phyloP scores from a whole-genome alignment of 306 rosid genomes.

The Lagenaria siceraria region DNA sequence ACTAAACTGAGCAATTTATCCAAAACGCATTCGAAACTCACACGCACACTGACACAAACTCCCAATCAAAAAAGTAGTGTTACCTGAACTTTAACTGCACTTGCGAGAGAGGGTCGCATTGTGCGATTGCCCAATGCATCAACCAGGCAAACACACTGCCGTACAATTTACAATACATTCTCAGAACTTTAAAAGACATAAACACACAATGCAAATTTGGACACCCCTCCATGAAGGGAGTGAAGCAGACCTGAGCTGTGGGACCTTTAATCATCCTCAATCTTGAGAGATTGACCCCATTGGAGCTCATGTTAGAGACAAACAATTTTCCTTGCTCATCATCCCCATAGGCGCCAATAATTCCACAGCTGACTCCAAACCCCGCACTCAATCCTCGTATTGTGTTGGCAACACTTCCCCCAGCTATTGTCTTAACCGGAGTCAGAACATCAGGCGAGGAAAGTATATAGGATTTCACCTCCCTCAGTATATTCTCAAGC shows the following conservation, averaged over 20 bases:
- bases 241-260: conserved; percentile 69
- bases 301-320: conserved; percentile 56
- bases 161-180: conserved; percentile 10
- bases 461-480: conserved; percentile 32
- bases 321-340: conserved; percentile 73
- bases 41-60: neutral
- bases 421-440: conserved; percentile 58
- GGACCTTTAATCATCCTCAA: conserved; percentile 59
- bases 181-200: conserved; percentile 6
- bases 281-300: conserved; percentile 59
- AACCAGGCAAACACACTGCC: conserved; percentile 94
- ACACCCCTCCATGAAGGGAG: neutral
- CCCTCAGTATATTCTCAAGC: conserved; percentile 43
- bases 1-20: neutral
- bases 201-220: conserved; percentile 1
- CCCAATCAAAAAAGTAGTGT: neutral
- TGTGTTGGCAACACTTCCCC: conserved; percentile 91
- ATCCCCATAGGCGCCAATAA: conserved; percentile 79
- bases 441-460: conserved; percentile 17
- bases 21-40: neutral
- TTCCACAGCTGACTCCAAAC: conserved; percentile 62
- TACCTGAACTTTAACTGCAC: conserved; percentile 84
- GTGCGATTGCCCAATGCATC: conserved; percentile 77
- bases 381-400: conserved; percentile 67
- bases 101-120: conserved; percentile 90